Evolutionary conservation across 495 filamentous ascomycete genomes (phyloP), one percentile per base, ranked within the genome.

Genomic region (Diplogelasinospora grovesii): DNA sequence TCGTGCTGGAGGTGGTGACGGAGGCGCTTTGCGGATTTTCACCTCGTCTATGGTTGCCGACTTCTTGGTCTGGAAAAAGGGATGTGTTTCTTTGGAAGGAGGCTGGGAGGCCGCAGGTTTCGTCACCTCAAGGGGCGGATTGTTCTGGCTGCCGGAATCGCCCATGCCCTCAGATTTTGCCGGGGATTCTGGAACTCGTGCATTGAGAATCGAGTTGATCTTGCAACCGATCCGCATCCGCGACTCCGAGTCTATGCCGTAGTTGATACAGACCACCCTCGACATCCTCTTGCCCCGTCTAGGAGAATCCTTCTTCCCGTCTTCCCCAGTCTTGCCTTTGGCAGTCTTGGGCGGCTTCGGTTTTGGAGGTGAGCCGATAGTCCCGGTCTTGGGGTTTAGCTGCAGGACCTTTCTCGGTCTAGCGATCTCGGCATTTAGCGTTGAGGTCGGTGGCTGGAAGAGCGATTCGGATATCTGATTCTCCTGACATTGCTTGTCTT

Each of bases 31-130:
- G 9, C 38, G 35, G 30, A 56, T 43, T 24, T 52, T 43, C 15
- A 50, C 20, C 21, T 55, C 52, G 9, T 48, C 44, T 8, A 48
- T 18, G 3, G 37, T 27, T 1, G 41, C 7, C 5, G 37, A 1
- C 18, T 41, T 54, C 36, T 59, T 59, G 22, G 47, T 1, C 41
- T 74, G 37, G 53, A 95, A 95, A 53, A 95, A 94, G 0, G 89
- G 89, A 63, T 94, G 89, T 0, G 83, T 82, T 2, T 74, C 44
- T 52, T 85, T 93, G 16, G 61, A 38, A 22, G 75, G 60, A 22
- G 41, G 16, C 25, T 37, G 38, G 11, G 36, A 11, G 1, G 36
- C 8, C 20, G 27, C 8, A 8, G 33, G 11, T 10, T 45, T 38
- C 3, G 27, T 8, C 11, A 26, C 20, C 27, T 48, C 40, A 2